A percentile compares a stretch with the other conserved stretches of the same genome.
Conservation (phyloP, 2,329 filamentous ascomycete genomes). For the Peltaster fructicola region DNA sequence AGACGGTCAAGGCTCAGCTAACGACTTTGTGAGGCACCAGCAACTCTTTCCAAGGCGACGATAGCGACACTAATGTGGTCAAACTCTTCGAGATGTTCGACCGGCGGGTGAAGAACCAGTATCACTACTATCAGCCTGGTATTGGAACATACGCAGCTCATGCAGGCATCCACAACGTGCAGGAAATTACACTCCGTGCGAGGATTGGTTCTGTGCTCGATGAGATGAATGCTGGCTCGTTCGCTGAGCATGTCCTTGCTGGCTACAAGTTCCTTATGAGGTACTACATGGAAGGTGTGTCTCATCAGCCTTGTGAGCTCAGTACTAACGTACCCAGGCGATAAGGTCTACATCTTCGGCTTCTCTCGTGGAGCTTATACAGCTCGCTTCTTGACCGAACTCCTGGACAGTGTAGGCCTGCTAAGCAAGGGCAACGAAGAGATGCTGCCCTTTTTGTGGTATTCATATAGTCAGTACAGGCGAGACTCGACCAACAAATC, state of each 20-base stretch:
- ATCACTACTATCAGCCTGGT: slow-evolving; percentile 27
- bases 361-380: slow-evolving; percentile 35
- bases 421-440: slow-evolving; percentile 18
- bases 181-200: too few relatives aligned
- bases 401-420: slow-evolving; percentile 27
- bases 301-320: too few relatives aligned
- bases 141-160: slow-evolving; percentile 27
- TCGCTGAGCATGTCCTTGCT: slow-evolving; percentile 25
- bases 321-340: too few relatives aligned
- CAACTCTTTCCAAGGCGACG: too few relatives aligned
- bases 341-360: slow-evolving; percentile 32
- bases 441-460: slow-evolving; percentile 25
- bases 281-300: slow-evolving; percentile 28
- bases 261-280: slow-evolving; percentile 31
- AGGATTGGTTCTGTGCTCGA: too few relatives aligned
- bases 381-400: slow-evolving; percentile 29
- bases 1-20: too few relatives aligned
- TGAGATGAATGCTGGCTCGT: too few relatives aligned
- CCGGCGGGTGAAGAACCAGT: too few relatives aligned
- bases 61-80: too few relatives aligned
- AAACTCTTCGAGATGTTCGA: too few relatives aligned
- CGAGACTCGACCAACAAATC: slow-evolving; percentile 24
- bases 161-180: too few relatives aligned
- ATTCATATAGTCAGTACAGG: slow-evolving; percentile 30
- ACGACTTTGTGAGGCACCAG: too few relatives aligned